Percentiles rank a stretch among this genome's conserved stretches.
phyloP scores from a whole-genome alignment of 1,284 basidiomycete species.

The Hymenochaete sp. region DNA sequence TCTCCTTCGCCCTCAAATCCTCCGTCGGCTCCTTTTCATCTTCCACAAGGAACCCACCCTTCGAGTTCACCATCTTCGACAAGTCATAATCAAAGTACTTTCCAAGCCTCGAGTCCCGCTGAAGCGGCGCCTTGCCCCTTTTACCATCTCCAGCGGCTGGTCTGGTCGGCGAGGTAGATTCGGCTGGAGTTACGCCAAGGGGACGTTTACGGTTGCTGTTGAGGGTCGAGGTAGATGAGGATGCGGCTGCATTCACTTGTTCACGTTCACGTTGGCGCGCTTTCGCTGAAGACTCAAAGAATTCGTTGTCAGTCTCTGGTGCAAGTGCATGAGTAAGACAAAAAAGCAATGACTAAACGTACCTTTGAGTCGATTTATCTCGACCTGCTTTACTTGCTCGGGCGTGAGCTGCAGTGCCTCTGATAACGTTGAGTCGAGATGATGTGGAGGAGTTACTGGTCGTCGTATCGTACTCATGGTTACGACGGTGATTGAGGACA shows the following conservation, averaged over 20 bases:
- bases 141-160: constrained; percentile 22
- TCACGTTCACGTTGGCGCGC: constrained; percentile 51
- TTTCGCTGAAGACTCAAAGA: constrained; percentile 45
- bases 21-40: constrained; percentile 71
- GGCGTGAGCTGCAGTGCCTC: constrained; percentile 26
- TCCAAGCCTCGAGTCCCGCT: constrained; percentile 64
- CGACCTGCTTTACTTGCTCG: constrained; percentile 40
- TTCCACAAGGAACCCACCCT: constrained; percentile 87
- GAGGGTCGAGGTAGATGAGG: constrained; percentile 36
- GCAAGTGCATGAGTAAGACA: not conserved
- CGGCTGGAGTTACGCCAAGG: constrained; percentile 38
- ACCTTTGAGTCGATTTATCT: constrained; percentile 53
- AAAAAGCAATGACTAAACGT: constrained; percentile 1
- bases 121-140: constrained; percentile 37
- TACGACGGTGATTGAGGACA: constrained; percentile 4
- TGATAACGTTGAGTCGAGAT: not conserved
- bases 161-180: constrained; percentile 51
- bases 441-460: constrained; percentile 18
- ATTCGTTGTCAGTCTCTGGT: too few relatives aligned
- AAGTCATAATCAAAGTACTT: constrained; percentile 95
- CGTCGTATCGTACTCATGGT: constrained; percentile 5
- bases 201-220: constrained; percentile 55
- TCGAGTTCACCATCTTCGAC: constrained; percentile 93
- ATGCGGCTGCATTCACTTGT: constrained; percentile 32
- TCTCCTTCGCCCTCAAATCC: constrained; percentile 60